phyloP scores from a whole-genome alignment of 2,329 filamentous ascomycete species.

The Botrytis deweyae region DNA sequence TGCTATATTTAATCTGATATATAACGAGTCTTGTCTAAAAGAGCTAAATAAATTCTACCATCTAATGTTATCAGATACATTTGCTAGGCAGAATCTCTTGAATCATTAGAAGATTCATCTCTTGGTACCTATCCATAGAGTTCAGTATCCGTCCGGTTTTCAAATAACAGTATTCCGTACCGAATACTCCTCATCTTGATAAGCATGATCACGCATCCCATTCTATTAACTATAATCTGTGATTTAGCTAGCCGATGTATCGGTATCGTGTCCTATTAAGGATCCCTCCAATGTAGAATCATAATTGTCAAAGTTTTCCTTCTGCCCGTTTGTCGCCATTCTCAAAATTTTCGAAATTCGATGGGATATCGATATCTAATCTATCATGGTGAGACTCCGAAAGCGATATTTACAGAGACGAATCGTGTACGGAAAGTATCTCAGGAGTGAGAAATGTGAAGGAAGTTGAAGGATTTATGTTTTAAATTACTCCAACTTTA shows the following conservation, averaged over 20 bases:
- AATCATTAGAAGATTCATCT: slow-evolving; percentile 45
- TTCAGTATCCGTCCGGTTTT: neutral
- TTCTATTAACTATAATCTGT: slow-evolving; percentile 42
- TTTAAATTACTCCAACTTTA: neutral
- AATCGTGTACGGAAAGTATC: neutral
- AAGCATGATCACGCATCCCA: slow-evolving; percentile 48
- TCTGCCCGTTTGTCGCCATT: slow-evolving; percentile 7
- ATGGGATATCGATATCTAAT: too few relatives aligned
- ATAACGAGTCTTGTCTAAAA: slow-evolving; percentile 29
- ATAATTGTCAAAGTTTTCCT: slow-evolving; percentile 17
- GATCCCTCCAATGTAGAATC: slow-evolving; percentile 29
- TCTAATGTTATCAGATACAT: slow-evolving; percentile 38
- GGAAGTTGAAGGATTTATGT: neutral
- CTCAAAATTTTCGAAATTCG: neutral
- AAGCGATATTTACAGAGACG: neutral
- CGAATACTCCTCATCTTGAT: slow-evolving; percentile 40
- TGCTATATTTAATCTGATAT: slow-evolving; percentile 38
- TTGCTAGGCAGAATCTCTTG: slow-evolving; percentile 46
- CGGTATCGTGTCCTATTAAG: slow-evolving; percentile 29
- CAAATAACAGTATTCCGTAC: slow-evolving; percentile 7
- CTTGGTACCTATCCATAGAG: slow-evolving; percentile 41
- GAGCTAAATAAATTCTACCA: slow-evolving; percentile 29
- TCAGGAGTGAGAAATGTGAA: neutral
- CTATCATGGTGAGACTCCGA: neutral
- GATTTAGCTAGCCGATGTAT: slow-evolving; percentile 28